Percentiles rank a stretch among this genome's conserved stretches.
Evolutionary conservation across 1,284 basidiomycete genomes (phyloP).

Genomic region (Ceratorhiza oryzae-sativae): DNA sequence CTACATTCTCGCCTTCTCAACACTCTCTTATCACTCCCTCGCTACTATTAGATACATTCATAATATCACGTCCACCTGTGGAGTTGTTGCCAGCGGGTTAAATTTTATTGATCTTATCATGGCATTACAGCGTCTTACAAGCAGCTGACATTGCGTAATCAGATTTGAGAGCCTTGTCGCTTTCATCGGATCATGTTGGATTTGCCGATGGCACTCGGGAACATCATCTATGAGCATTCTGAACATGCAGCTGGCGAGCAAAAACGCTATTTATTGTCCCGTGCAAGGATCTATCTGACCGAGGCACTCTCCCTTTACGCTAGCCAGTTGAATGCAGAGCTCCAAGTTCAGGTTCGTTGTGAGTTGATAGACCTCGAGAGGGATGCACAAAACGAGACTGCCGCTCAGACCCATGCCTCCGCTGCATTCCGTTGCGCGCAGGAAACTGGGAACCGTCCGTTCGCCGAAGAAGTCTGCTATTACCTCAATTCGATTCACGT

Average conservation of each 20-base stretch:
- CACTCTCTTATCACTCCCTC: too few relatives aligned
- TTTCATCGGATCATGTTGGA: too few relatives aligned
- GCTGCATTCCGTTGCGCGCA: constrained; percentile 22
- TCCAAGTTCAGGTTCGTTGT: constrained; percentile 34
- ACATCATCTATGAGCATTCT: constrained; percentile 7
- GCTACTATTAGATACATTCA: too few relatives aligned
- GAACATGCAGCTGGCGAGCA: neutral
- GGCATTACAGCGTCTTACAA: too few relatives aligned
- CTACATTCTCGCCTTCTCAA: too few relatives aligned
- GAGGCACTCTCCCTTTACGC: constrained; percentile 7
- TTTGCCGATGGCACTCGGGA: too few relatives aligned
- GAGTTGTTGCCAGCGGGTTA: too few relatives aligned
- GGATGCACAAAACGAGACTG: neutral
- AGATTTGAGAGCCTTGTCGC: too few relatives aligned
- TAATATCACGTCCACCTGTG: too few relatives aligned
- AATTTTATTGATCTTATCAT: too few relatives aligned
- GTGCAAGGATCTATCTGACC: neutral
- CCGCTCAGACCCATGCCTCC: constrained; percentile 18
- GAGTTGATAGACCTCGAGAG: constrained; percentile 18
- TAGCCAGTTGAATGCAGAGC: neutral
- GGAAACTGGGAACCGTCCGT: neutral
- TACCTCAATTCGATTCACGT: neutral
- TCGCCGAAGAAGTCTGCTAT: constrained; percentile 21
- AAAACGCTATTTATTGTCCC: neutral
- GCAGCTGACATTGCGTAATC: too few relatives aligned